phyloP scores from a whole-genome alignment of 805 yeast species.

The Kuraishia hungarica region DNA sequence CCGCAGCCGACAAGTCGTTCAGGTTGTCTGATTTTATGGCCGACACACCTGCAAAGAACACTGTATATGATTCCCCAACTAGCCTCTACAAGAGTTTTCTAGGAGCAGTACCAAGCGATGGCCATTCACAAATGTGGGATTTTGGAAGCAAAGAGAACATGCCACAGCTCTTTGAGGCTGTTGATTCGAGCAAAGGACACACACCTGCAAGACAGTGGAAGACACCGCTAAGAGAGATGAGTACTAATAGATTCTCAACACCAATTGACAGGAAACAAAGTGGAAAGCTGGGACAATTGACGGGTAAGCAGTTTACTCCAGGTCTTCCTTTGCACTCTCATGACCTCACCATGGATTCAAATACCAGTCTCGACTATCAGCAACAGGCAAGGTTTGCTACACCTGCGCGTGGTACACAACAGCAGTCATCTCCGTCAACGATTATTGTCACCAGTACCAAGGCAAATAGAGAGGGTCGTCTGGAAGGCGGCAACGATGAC shows the following conservation, averaged over 20 bases:
- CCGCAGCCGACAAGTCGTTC: constrained; percentile 2
- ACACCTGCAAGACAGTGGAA: constrained; percentile 1
- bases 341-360: neutral
- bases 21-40: constrained; percentile 2
- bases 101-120: neutral
- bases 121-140: neutral
- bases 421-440: constrained; percentile 25
- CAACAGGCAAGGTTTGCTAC: constrained; percentile 1
- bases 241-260: neutral
- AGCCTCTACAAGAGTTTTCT: constrained; percentile 2
- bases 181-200: neutral
- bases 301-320: neutral
- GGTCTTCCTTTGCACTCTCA: neutral
- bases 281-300: neutral
- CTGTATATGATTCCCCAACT: constrained; percentile 1
- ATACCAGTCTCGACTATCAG: neutral
- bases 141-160: neutral
- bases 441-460: constrained; percentile 20
- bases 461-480: constrained; percentile 1
- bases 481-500: neutral
- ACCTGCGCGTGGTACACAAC: constrained; percentile 5
- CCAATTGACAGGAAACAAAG: neutral
- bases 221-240: constrained; percentile 1
- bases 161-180: neutral
- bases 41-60: constrained; percentile 1